Conservation (phyloP, 1,284 basidiomycete species). For the Amylostereum chailletii region DNA sequence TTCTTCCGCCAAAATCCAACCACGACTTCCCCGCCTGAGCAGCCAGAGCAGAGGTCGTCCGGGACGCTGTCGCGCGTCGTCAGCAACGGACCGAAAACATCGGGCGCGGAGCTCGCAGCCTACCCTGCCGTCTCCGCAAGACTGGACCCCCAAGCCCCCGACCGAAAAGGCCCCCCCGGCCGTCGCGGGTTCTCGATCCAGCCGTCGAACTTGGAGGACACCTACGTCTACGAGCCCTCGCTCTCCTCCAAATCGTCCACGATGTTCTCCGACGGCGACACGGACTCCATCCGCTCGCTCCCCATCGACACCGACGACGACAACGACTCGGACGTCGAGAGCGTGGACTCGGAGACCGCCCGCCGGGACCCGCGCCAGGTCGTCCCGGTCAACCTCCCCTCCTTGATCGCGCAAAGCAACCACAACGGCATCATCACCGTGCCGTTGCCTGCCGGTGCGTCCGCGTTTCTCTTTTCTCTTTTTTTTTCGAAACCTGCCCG, state of each 20-base stretch:
- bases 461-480: background rate
- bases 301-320: background rate
- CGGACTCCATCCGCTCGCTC: slow-evolving; percentile 28
- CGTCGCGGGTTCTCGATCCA: slow-evolving; percentile 29
- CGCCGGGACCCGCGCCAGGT: slow-evolving; percentile 7
- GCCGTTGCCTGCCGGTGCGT: slow-evolving; percentile 7
- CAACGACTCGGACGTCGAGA: slow-evolving; percentile 4
- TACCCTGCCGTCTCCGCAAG: slow-evolving; percentile 5
- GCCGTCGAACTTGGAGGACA: slow-evolving; percentile 31
- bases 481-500: slow-evolving; percentile 6
- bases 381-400: slow-evolving; percentile 8
- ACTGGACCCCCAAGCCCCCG: slow-evolving; percentile 6
- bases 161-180: slow-evolving; percentile 7
- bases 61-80: slow-evolving; percentile 2
- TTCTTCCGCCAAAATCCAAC: slow-evolving; percentile 7
- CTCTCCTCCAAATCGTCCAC: slow-evolving; percentile 45
- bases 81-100: slow-evolving; percentile 3
- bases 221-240: slow-evolving; percentile 51
- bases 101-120: slow-evolving; percentile 3
- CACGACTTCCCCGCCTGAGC: slow-evolving; percentile 1
- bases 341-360: background rate
- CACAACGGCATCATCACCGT: slow-evolving; percentile 9
- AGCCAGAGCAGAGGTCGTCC: slow-evolving; percentile 1
- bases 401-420: slow-evolving; percentile 12
- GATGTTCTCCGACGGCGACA: slow-evolving; percentile 30